Conservation (phyloP, 2,329 filamentous ascomycete genomes). For the Clonostachys sp. region DNA sequence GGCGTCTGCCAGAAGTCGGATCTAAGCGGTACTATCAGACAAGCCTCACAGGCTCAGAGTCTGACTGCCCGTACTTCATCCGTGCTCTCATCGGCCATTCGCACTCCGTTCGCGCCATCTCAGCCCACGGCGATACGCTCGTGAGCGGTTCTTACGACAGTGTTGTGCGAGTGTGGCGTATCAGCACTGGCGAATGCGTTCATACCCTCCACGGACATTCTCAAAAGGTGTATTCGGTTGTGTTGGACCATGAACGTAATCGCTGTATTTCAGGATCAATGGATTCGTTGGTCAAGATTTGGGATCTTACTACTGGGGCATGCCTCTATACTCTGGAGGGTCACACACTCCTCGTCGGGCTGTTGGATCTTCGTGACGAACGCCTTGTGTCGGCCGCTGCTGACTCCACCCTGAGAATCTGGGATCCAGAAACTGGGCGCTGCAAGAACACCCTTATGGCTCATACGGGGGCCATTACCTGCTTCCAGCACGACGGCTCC, state of each 20-base stretch:
- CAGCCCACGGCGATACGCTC: slow-evolving; percentile 90
- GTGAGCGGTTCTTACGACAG: slow-evolving; percentile 97
- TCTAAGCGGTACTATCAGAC: slow-evolving; percentile 77
- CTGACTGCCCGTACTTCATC: slow-evolving; percentile 92
- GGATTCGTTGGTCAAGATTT: slow-evolving; percentile 97
- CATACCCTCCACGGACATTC: slow-evolving; percentile 83
- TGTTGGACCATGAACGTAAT: slow-evolving; percentile 85
- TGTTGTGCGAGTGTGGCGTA: slow-evolving; percentile 93
- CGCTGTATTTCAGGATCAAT: slow-evolving; percentile 97
- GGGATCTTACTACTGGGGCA: slow-evolving; percentile 83
- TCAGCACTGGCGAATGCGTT: slow-evolving; percentile 86
- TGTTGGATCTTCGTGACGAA: slow-evolving; percentile 85
- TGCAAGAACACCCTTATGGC: slow-evolving; percentile 88
- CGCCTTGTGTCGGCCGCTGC: slow-evolving; percentile 91
- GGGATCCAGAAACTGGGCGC: slow-evolving; percentile 89
- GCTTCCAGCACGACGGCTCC: slow-evolving; percentile 94
- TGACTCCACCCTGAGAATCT: slow-evolving; percentile 91
- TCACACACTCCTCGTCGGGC: slow-evolving; percentile 84
- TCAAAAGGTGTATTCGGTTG: slow-evolving; percentile 95
- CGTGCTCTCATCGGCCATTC: slow-evolving; percentile 80
- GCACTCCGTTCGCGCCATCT: slow-evolving; percentile 93
- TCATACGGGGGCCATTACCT: slow-evolving; percentile 95
- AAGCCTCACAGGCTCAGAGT: slow-evolving; percentile 65
- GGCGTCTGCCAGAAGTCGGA: slow-evolving; percentile 81
- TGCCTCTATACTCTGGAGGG: slow-evolving; percentile 89